Conservation (phyloP, 257 asterid species). For the Solanum piurae region DNA sequence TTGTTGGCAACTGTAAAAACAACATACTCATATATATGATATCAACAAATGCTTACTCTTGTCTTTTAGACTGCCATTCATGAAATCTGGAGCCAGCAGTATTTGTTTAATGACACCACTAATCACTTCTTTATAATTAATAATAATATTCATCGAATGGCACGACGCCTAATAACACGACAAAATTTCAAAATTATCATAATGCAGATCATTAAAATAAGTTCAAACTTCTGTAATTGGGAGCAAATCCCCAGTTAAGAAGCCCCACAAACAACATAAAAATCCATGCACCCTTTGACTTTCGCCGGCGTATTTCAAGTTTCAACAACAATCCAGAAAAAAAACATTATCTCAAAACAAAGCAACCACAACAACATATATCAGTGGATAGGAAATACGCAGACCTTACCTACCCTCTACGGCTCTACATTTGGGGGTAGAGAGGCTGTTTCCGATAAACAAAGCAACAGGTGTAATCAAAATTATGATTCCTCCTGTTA, state of each 20-base stretch:
- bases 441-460: neutral
- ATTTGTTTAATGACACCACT: neutral
- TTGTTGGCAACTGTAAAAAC: neutral
- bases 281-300: constrained; percentile 28
- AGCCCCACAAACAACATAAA: constrained; percentile 4
- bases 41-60: constrained; percentile 6
- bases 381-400: neutral
- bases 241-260: constrained; percentile 26
- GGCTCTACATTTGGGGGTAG: neutral
- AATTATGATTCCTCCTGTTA: neutral
- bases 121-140: constrained; percentile 4
- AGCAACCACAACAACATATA: neutral
- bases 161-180: neutral
- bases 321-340: constrained; percentile 15
- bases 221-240: constrained; percentile 20
- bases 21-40: neutral
- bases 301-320: constrained; percentile 30
- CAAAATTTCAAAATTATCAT: constrained; percentile 6
- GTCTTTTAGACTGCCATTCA: neutral
- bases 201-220: constrained; percentile 11
- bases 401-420: neutral
- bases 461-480: neutral
- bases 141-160: constrained; percentile 8
- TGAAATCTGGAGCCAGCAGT: constrained; percentile 11
- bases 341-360: neutral